Conservation (phyloP, 1,284 basidiomycete species). For the Porogramme epimiltina region DNA sequence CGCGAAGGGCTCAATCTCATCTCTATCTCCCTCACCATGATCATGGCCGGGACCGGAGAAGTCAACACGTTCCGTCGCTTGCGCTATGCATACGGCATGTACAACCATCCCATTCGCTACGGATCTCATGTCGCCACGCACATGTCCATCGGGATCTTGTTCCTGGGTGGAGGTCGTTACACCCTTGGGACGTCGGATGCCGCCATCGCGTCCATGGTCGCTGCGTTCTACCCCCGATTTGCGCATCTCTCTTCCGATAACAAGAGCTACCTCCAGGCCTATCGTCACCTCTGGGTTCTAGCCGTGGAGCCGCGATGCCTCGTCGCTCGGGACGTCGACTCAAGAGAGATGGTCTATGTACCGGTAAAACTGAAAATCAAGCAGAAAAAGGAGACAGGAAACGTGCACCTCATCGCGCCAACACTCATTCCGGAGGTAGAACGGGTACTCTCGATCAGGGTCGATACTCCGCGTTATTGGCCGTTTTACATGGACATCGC, state of each 20-base stretch:
- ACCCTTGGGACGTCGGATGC: slow-evolving; percentile 92
- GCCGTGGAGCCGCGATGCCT: slow-evolving; percentile 94
- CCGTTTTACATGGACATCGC: slow-evolving; percentile 82
- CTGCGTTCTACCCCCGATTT: slow-evolving; percentile 91
- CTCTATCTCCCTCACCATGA: slow-evolving; percentile 83
- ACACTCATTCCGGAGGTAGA: slow-evolving; percentile 90
- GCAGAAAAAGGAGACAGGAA: slow-evolving; percentile 59
- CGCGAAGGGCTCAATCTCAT: slow-evolving; percentile 88
- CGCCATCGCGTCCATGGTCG: slow-evolving; percentile 87
- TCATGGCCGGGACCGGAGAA: slow-evolving; percentile 97
- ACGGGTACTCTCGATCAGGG: slow-evolving; percentile 74
- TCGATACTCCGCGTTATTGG: slow-evolving; percentile 95
- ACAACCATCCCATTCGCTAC: slow-evolving; percentile 80
- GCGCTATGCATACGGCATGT: slow-evolving; percentile 90
- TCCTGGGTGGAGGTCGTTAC: slow-evolving; percentile 92
- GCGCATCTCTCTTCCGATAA: slow-evolving; percentile 83
- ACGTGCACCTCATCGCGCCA: slow-evolving; percentile 84
- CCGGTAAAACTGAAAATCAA: slow-evolving; percentile 84
- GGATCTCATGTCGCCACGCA: slow-evolving; percentile 92
- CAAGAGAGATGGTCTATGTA: slow-evolving; percentile 85
- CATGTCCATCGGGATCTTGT: slow-evolving; percentile 90
- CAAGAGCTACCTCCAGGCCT: slow-evolving; percentile 88
- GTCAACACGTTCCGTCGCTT: slow-evolving; percentile 88
- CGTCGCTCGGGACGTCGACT: slow-evolving; percentile 89
- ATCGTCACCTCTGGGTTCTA: slow-evolving; percentile 94